Evolutionary conservation across 108 stramenopile species (phyloP).

Genomic region (Pinguiococcus pyrenoidosus): DNA sequence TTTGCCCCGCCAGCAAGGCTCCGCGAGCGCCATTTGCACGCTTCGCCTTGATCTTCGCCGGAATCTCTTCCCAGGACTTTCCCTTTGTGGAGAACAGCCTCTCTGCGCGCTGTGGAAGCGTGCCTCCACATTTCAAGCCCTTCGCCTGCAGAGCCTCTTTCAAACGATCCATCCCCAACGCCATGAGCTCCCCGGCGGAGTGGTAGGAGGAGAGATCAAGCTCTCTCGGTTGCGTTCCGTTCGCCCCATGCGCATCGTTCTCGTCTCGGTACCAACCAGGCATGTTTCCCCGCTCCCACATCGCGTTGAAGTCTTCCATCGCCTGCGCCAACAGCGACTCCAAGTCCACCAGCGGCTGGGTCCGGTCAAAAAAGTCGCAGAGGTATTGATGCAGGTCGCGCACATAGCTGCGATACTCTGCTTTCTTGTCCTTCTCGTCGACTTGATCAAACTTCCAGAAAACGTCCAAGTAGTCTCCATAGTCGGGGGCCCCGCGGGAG

Average conservation of each 20-base stretch:
- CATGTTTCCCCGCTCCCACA: conserved; percentile 4
- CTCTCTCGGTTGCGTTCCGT: not conserved
- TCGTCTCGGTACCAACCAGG: not conserved
- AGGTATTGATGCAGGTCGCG: conserved; percentile 9
- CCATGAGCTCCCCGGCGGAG: conserved; percentile 23
- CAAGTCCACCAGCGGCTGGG: conserved; percentile 12
- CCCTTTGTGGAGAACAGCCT: conserved; percentile 75
- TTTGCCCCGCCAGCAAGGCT: too few species aligned
- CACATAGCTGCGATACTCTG: conserved; percentile 9
- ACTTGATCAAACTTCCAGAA: conserved; percentile 6
- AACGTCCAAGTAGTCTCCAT: conserved; percentile 5
- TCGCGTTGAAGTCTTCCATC: conserved; percentile 1
- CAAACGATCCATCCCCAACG: conserved; percentile 59
- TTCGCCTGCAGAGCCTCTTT: conserved; percentile 69
- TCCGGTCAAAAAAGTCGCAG: conserved; percentile 1
- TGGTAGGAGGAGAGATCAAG: conserved; percentile 13
- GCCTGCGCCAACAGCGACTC: not conserved
- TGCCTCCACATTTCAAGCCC: conserved; percentile 91
- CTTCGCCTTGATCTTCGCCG: conserved; percentile 56
- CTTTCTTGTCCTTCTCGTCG: not conserved
- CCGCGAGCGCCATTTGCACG: conserved; percentile 24
- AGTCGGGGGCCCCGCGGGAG: conserved; percentile 1
- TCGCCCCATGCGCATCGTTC: not conserved
- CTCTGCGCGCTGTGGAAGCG: conserved; percentile 64
- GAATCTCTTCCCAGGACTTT: conserved; percentile 57